Percentiles rank a stretch among this genome's conserved stretches.
Conservation (phyloP, 2,329 filamentous ascomycete species). For the Exophiala dermatitidis region DNA sequence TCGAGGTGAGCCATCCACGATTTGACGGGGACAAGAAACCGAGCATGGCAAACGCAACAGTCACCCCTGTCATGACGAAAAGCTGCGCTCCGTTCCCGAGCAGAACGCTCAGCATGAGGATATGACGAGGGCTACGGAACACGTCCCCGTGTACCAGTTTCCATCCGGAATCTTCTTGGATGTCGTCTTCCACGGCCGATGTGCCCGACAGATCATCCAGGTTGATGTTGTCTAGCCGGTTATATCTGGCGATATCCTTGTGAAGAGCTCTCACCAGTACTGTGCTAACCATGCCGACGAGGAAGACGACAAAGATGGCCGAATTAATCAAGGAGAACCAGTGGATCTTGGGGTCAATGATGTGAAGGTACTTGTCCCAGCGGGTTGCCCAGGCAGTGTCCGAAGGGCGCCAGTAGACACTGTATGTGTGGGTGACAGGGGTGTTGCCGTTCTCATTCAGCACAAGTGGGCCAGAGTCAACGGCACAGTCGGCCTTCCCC, state of each 20-base stretch:
- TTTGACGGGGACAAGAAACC: slow-evolving; percentile 95
- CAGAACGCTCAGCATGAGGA: slow-evolving; percentile 76
- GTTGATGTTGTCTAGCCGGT: slow-evolving; percentile 83
- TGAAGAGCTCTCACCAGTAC: slow-evolving; percentile 79
- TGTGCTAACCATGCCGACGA: slow-evolving; percentile 86
- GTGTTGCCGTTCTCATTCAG: slow-evolving; percentile 59
- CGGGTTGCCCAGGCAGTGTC: slow-evolving; percentile 87
- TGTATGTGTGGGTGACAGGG: slow-evolving; percentile 80
- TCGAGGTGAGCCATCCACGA: slow-evolving; percentile 84
- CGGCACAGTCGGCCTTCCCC: slow-evolving; percentile 57
- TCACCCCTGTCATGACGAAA: slow-evolving; percentile 94
- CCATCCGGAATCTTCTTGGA: slow-evolving; percentile 97
- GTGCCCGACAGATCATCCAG: slow-evolving; percentile 81
- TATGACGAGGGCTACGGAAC: slow-evolving; percentile 78
- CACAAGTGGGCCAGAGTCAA: slow-evolving; percentile 40
- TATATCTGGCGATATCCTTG: slow-evolving; percentile 96
- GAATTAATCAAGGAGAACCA: slow-evolving; percentile 99
- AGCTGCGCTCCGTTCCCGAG: slow-evolving; percentile 91
- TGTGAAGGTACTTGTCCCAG: slow-evolving; percentile 98
- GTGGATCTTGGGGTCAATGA: slow-evolving; percentile 95
- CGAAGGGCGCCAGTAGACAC: slow-evolving; percentile 80
- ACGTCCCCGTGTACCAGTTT: slow-evolving; percentile 97
- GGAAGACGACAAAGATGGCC: slow-evolving; percentile 85
- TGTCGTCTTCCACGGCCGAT: slow-evolving; percentile 71
- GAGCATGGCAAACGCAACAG: slow-evolving; percentile 85